Conservation (phyloP, 148 eudicot species). For the Cornus kousa region DNA sequence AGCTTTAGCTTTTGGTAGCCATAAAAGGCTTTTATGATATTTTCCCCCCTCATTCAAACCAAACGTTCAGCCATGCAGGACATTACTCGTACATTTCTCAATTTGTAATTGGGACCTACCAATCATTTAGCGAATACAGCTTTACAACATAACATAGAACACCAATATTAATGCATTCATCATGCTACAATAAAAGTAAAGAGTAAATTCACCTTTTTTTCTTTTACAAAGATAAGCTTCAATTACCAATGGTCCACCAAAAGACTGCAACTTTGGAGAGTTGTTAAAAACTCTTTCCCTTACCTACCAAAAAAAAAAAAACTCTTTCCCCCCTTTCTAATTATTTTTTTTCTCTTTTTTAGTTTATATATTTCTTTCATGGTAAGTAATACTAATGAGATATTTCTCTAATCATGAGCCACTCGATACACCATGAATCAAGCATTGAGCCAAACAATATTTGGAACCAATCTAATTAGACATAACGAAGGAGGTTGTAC, state of each 20-base stretch:
- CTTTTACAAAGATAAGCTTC: not conserved
- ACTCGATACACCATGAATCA: too few relatives aligned
- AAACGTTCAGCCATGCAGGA: too few relatives aligned
- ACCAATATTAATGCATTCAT: not conserved
- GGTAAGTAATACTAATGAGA: too few relatives aligned
- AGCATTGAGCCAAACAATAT: not conserved
- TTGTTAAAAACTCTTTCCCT: too few relatives aligned
- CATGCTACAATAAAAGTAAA: slow-evolving; percentile 1
- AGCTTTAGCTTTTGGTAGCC: not conserved
- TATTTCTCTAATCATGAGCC: too few relatives aligned
- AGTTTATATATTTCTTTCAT: too few relatives aligned
- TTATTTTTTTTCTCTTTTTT: not conserved
- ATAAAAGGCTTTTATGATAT: not conserved
- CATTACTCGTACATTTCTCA: too few relatives aligned
- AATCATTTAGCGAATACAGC: not conserved
- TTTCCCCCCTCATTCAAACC: too few relatives aligned
- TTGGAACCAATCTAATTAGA: not conserved
- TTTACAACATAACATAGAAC: not conserved
- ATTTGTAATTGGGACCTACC: not conserved
- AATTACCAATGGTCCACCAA: not conserved
- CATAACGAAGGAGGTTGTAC: too few relatives aligned
- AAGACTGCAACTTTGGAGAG: not conserved
- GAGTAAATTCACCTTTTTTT: not conserved
- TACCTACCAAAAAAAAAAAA: too few relatives aligned
- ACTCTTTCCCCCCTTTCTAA: not conserved